phyloP scores from a whole-genome alignment of 1,284 basidiomycete genomes.

The Microbotryum saponariae region DNA sequence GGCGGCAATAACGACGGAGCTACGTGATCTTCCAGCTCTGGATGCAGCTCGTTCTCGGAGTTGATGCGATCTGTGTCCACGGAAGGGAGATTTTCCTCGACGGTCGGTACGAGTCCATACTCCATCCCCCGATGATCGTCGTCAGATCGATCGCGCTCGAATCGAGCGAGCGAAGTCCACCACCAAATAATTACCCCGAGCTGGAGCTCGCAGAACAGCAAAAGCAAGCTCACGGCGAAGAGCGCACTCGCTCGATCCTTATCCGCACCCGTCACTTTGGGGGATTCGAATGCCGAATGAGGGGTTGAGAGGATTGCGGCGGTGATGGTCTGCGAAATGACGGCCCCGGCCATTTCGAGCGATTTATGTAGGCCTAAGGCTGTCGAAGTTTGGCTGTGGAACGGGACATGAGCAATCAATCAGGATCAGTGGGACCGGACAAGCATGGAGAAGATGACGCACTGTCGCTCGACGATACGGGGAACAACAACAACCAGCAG shows the following conservation, averaged over 20 bases:
- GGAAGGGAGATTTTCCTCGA: background rate
- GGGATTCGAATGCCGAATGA: background rate
- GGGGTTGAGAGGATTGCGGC: slow-evolving; percentile 10
- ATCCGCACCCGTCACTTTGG: too few species aligned
- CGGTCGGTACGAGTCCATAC: background rate
- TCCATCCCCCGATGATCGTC: background rate
- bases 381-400: slow-evolving; percentile 15
- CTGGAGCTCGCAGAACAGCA: background rate
- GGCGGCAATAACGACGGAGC: too few species aligned
- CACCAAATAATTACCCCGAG: background rate
- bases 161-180: background rate
- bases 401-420: background rate
- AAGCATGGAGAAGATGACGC: background rate
- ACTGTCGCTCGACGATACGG: slow-evolving; percentile 18
- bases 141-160: background rate
- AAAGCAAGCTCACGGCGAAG: background rate
- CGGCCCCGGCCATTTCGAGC: slow-evolving; percentile 25
- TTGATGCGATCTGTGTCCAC: background rate
- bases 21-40: background rate
- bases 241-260: background rate
- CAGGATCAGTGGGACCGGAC: background rate
- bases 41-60: background rate
- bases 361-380: slow-evolving; percentile 25
- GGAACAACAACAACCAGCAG: slow-evolving; percentile 28
- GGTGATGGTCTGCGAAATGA: slow-evolving; percentile 16